Percentiles rank a stretch among this genome's conserved stretches.
Conservation (phyloP, 2,329 filamentous ascomycete genomes). For the Bipolaris cookei region DNA sequence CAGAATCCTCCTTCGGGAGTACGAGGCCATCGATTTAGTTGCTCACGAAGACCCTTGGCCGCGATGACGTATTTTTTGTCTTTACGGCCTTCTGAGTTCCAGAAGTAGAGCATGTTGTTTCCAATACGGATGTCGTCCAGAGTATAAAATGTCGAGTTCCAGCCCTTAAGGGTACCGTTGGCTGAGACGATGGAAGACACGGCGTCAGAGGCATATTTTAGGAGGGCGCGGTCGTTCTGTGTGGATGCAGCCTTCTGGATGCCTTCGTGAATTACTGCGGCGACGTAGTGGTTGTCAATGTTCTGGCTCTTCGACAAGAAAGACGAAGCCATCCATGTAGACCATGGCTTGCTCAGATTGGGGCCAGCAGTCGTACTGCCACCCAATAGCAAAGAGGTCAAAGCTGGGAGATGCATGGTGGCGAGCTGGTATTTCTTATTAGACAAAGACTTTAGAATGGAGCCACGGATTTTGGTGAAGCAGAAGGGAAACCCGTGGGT, state of each 20-base stretch:
- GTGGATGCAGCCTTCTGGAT: conserved; percentile 56
- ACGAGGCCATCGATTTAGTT: conserved; percentile 58
- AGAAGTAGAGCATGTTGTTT: conserved; percentile 60
- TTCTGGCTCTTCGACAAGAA: conserved; percentile 52
- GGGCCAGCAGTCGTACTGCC: conserved; percentile 33
- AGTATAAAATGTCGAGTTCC: conserved; percentile 57
- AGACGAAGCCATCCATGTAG: conserved; percentile 56
- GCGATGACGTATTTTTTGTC: conserved; percentile 59
- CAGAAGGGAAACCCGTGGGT: conserved; percentile 1
- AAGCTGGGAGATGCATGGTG: conserved; percentile 36
- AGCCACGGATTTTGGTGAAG: conserved; percentile 2
- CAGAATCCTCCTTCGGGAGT: conserved; percentile 62
- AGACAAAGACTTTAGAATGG: background rate
- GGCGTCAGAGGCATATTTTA: conserved; percentile 54
- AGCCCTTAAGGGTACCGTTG: conserved; percentile 58
- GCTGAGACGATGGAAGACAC: conserved; percentile 57
- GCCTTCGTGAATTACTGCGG: conserved; percentile 56
- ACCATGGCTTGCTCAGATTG: conserved; percentile 36
- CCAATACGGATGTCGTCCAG: conserved; percentile 60
- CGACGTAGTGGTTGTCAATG: conserved; percentile 54
- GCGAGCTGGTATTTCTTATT: conserved; percentile 19
- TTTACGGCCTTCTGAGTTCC: conserved; percentile 49
- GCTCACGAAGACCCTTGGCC: conserved; percentile 54
- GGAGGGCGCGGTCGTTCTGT: conserved; percentile 54
- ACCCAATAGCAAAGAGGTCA: conserved; percentile 32